Evolutionary conservation across 306 rosid species (phyloP), one percentile per base, ranked within the genome.

Genomic region (Chamaecrista fasciculata): DNA sequence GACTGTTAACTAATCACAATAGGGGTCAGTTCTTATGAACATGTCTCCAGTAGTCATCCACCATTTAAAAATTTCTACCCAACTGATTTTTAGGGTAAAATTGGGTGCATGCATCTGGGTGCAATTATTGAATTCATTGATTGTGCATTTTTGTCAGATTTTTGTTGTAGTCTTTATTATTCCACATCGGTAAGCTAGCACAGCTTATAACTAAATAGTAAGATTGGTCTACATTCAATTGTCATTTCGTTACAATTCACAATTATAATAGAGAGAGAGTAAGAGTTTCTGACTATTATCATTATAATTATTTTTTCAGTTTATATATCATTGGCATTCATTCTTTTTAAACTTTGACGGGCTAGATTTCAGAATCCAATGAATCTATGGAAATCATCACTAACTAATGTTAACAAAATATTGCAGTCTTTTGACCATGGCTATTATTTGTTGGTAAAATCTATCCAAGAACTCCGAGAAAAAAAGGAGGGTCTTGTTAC

Each of bases 361-460:
- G 76, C 43, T 56, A 62, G 29, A 70, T 76, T 20, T 49, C 39
- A 33, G 28, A 71, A 67, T 75, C 67, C 46, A 8, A 40, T 73
- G 55, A 67, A 19, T 75, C 31, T 72, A 61, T 33, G 20, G 59
- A 11, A 26, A 28, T 33, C 55, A 23, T 61, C 33, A 75, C 81
- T 76, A 34, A 72, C 6, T 33, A 8, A 21, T 64, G 36, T 50
- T 69, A 47, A 79, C 80, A 75, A 60, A 51, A 70, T 87, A 63
- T 43, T 86, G 92, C 96, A 95, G 99, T 87, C 97, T 75, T 95
- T 95, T 21, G 99, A 95, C 85, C 97, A 87, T 29, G 99, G 99
- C 62, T 91, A 91, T 75, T 94, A 94, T 82, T 82, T 94, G 42
- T 80, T 94, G 58, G 97, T 94, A 65, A 95, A 91, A 81, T 95